Evolutionary conservation across 768 basidiomycete genomes (phyloP).

Genomic region (Macrocybe gigantea): DNA sequence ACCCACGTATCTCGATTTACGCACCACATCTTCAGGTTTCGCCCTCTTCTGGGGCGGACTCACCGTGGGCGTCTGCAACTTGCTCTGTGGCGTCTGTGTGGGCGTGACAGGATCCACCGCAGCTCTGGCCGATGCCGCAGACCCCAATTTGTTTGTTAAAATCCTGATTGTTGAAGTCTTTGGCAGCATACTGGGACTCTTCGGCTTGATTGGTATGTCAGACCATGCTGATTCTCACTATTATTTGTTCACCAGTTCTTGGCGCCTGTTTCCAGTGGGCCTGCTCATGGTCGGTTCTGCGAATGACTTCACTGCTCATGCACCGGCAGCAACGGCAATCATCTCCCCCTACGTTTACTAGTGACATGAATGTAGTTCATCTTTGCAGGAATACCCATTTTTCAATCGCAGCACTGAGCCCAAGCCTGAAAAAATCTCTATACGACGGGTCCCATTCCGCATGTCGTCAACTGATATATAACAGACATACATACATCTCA

Average conservation of each 20-base stretch:
- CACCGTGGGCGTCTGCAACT: slow-evolving; percentile 90
- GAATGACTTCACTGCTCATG: slow-evolving; percentile 46
- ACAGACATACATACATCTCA: neutral
- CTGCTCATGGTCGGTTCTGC: slow-evolving; percentile 72
- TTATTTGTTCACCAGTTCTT: no score
- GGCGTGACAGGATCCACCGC: slow-evolving; percentile 95
- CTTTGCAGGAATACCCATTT: no score
- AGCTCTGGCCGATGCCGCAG: slow-evolving; percentile 91
- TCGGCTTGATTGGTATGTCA: slow-evolving; percentile 83
- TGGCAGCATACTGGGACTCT: slow-evolving; percentile 85
- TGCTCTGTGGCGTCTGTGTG: slow-evolving; percentile 91
- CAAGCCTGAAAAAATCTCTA: no score
- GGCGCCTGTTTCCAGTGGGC: slow-evolving; percentile 46
- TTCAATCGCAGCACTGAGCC: no score
- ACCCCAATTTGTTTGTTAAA: slow-evolving; percentile 93
- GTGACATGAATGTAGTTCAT: neutral
- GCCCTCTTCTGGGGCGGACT: slow-evolving; percentile 97
- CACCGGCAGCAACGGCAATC: slow-evolving; percentile 24
- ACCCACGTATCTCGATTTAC: neutral
- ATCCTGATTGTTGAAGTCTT: slow-evolving; percentile 96
- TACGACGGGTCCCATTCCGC: no score
- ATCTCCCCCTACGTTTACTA: slow-evolving; percentile 34
- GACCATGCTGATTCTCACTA: neutral
- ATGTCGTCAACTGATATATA: neutral
- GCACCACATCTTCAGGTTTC: slow-evolving; percentile 46